These are phyloP conservation scores for Flaveria linearis DNA, from an alignment of 129 eudicot species.

Conservation along the genomic window DNA sequence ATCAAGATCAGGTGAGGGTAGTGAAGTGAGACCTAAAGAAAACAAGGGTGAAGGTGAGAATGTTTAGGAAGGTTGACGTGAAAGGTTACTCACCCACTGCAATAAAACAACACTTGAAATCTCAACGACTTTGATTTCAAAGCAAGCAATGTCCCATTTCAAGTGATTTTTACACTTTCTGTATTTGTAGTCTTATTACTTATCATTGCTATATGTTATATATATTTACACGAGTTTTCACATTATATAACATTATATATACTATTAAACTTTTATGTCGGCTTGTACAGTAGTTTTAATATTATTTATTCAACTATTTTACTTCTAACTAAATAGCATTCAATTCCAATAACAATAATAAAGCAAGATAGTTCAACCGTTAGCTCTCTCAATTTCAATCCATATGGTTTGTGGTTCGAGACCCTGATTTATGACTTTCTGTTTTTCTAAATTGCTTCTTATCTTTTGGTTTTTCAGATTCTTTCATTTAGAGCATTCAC, in stretches of 20 bases:
- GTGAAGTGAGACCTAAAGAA: slow-evolving; percentile 13
- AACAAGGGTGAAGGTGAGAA: slow-evolving; percentile 8
- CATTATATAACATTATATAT: neutral
- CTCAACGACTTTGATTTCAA: slow-evolving; percentile 2
- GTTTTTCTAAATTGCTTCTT: no score
- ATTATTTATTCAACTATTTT: no score
- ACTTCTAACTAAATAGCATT: no score
- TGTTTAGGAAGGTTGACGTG: slow-evolving; percentile 7
- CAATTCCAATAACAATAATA: no score
- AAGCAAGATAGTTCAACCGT: no score
- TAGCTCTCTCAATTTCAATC: no score
- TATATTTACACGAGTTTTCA: neutral
- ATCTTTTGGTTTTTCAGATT: no score
- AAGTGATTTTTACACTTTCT: neutral
- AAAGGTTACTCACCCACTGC: slow-evolving; percentile 17
- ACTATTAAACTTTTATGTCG: no score
- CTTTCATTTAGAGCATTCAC: no score
- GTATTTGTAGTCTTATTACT: neutral
- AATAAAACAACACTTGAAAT: neutral
- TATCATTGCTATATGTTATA: neutral
- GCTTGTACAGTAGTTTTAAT: no score
- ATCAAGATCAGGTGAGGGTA: slow-evolving; percentile 18
- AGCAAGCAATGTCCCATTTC: slow-evolving; percentile 8
- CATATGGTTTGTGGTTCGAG: no score
- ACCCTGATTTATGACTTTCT: no score